These are phyloP conservation scores for Glarea lozoyensis DNA, from an alignment of 495 filamentous ascomycete species.

Conservation along the genomic window DNA sequence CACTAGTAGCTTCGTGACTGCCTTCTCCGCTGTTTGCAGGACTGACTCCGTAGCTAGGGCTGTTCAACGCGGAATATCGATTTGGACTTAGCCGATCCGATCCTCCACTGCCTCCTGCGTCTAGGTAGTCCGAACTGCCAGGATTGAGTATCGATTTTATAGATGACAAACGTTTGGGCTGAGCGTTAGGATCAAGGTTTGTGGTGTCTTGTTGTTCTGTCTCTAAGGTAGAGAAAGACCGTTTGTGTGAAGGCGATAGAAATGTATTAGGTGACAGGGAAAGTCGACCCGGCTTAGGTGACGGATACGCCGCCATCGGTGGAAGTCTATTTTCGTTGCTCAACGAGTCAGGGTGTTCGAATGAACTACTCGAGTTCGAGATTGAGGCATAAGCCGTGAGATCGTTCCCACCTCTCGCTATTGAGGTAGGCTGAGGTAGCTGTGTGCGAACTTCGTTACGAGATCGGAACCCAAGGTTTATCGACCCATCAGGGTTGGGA, in stretches of 20 bases:
- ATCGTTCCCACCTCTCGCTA: slow-evolving; percentile 27
- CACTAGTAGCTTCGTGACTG: slow-evolving; percentile 27
- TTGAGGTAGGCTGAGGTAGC: slow-evolving; percentile 36
- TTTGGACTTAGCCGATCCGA: slow-evolving; percentile 7
- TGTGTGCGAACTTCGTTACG: slow-evolving; percentile 28
- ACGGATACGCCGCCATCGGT: slow-evolving; percentile 36
- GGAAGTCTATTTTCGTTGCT: slow-evolving; percentile 47
- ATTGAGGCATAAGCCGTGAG: slow-evolving; percentile 33
- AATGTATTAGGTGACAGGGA: slow-evolving; percentile 43
- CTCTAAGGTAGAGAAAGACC: slow-evolving; percentile 52
- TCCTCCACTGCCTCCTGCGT: background rate
- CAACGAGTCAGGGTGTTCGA: slow-evolving; percentile 33
- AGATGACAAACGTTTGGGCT: slow-evolving; percentile 56
- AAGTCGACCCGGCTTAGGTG: slow-evolving; percentile 26
- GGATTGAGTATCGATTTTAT: slow-evolving; percentile 78
- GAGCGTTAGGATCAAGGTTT: slow-evolving; percentile 6
- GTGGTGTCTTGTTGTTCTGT: slow-evolving; percentile 24
- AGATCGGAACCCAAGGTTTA: slow-evolving; percentile 52
- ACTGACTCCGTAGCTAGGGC: slow-evolving; percentile 12
- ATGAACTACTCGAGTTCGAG: slow-evolving; percentile 22
- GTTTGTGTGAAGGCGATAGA: slow-evolving; percentile 50
- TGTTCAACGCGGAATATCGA: slow-evolving; percentile 5
- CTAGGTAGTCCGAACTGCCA: slow-evolving; percentile 10
- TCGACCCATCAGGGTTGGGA: slow-evolving; percentile 44
- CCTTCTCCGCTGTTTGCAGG: slow-evolving; percentile 13